These are phyloP conservation scores for Euphorbia pulcherrima DNA, from an alignment of 345 rosid genomes.

Conservation along the genomic window DNA sequence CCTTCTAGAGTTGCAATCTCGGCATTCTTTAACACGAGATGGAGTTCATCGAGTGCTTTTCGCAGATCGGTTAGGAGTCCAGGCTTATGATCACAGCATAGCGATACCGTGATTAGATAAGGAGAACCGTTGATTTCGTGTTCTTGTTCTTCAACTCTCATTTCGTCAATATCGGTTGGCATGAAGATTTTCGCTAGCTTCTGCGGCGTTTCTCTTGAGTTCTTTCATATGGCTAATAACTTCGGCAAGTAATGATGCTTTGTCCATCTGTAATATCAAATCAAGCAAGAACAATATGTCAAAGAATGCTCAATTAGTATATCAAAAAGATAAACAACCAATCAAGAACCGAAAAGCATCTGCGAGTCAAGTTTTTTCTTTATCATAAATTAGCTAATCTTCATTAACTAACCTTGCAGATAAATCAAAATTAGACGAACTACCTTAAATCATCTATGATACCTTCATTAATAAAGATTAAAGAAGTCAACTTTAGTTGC, in stretches of 20 bases:
- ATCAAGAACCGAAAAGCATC: too few species aligned
- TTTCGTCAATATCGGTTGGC: conserved; percentile 51
- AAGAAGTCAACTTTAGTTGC: background rate
- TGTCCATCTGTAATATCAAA: conserved; percentile 52
- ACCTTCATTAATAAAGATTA: background rate
- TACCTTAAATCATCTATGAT: background rate
- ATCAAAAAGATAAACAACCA: too few species aligned
- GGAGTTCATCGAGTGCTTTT: conserved; percentile 45
- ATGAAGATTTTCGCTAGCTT: conserved; percentile 44
- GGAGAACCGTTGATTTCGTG: conserved; percentile 24
- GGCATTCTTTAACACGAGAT: conserved; percentile 34
- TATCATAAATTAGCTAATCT: background rate
- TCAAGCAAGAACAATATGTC: background rate
- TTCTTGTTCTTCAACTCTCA: conserved; percentile 39
- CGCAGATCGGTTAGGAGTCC: conserved; percentile 45
- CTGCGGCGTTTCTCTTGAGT: conserved; percentile 43
- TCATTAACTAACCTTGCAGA: too few species aligned
- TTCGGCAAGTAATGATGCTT: conserved; percentile 65
- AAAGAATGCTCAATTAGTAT: too few species aligned
- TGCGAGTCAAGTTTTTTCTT: background rate
- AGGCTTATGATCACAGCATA: conserved; percentile 55
- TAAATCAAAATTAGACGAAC: background rate
- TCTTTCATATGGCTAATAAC: conserved; percentile 49
- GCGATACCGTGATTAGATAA: conserved; percentile 37
- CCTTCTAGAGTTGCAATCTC: conserved; percentile 54